Evolutionary conservation across 352 stramenopile species (phyloP).

Genomic region (Pythium dissimile): DNA sequence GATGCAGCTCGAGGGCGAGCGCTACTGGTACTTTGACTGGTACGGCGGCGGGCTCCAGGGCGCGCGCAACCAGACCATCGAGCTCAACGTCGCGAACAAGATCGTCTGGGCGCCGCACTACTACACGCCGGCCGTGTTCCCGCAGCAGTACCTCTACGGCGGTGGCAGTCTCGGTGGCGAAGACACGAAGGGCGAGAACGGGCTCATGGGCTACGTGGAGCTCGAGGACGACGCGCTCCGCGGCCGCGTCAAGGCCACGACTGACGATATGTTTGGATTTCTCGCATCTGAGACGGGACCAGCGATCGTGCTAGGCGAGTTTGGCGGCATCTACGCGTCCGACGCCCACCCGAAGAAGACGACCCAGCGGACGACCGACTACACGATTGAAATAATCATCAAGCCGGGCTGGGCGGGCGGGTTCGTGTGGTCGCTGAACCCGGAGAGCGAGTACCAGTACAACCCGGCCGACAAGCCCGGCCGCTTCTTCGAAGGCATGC

Average conservation of each 20-base stretch:
- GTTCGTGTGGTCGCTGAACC: conserved; percentile 85
- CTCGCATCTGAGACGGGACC: conserved; percentile 44
- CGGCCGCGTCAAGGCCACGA: conserved; percentile 49
- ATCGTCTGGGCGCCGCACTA: conserved; percentile 81
- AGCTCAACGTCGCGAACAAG: conserved; percentile 65
- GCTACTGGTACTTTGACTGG: conserved; percentile 74
- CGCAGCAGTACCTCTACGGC: conserved; percentile 75
- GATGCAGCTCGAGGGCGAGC: conserved; percentile 39
- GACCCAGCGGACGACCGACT: conserved; percentile 69
- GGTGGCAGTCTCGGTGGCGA: conserved; percentile 29
- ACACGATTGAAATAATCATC: conserved; percentile 66
- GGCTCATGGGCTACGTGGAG: conserved; percentile 49
- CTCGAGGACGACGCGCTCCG: conserved; percentile 49
- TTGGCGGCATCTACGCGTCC: conserved; percentile 68
- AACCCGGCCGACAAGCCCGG: conserved; percentile 56
- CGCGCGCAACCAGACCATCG: conserved; percentile 35
- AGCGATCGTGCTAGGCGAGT: conserved; percentile 72
- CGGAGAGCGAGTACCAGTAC: conserved; percentile 74
- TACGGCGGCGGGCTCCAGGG: conserved; percentile 72
- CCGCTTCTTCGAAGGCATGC: conserved; percentile 62
- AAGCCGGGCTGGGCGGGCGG: conserved; percentile 50
- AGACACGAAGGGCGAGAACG: conserved; percentile 17
- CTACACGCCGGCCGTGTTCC: conserved; percentile 71
- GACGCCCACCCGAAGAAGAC: conserved; percentile 66
- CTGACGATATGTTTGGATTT: conserved; percentile 78